Percentiles rank a stretch among this genome's conserved stretches.
These are phyloP conservation scores for Boletus semigastroideus DNA, from an alignment of 1,284 basidiomycete genomes.

Conservation along the genomic window DNA sequence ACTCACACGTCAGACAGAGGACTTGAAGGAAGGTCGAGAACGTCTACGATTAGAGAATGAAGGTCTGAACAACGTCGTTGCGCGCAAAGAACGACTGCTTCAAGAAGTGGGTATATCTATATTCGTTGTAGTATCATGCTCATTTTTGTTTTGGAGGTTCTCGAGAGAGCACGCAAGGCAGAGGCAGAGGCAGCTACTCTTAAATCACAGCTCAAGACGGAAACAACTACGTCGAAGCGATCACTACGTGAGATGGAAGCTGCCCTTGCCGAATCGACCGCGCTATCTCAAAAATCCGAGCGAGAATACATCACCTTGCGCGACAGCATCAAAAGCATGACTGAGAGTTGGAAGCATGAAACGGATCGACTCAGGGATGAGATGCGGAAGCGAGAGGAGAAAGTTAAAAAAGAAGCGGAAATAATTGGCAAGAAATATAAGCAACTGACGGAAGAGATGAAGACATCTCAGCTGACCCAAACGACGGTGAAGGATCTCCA, in stretches of 20 bases:
- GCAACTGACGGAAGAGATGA: slow-evolving; percentile 57
- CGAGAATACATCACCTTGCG: slow-evolving; percentile 76
- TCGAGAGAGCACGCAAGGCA: slow-evolving; percentile 79
- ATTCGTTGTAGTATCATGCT: neutral
- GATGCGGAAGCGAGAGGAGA: slow-evolving; percentile 68
- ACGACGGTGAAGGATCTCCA: slow-evolving; percentile 40
- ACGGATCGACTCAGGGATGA: slow-evolving; percentile 65
- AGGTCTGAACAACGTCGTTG: slow-evolving; percentile 79
- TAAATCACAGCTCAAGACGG: slow-evolving; percentile 69
- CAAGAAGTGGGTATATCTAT: slow-evolving; percentile 60
- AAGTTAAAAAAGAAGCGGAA: slow-evolving; percentile 62
- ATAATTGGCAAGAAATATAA: slow-evolving; percentile 63
- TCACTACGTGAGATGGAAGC: slow-evolving; percentile 74
- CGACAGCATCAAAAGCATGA: slow-evolving; percentile 68
- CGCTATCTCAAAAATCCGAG: slow-evolving; percentile 74
- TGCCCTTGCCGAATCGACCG: slow-evolving; percentile 65
- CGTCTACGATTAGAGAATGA: slow-evolving; percentile 82
- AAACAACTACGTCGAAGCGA: slow-evolving; percentile 70
- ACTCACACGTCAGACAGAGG: slow-evolving; percentile 79
- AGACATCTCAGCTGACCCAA: slow-evolving; percentile 44
- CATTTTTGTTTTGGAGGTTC: slow-evolving; percentile 46
- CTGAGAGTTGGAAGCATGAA: slow-evolving; percentile 68
- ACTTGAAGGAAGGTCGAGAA: slow-evolving; percentile 82
- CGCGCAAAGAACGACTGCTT: slow-evolving; percentile 79
- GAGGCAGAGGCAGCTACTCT: slow-evolving; percentile 68